Base-by-base conservation (phyloP, 1,139 yeast species). In the Diutina siamensis region DNA sequence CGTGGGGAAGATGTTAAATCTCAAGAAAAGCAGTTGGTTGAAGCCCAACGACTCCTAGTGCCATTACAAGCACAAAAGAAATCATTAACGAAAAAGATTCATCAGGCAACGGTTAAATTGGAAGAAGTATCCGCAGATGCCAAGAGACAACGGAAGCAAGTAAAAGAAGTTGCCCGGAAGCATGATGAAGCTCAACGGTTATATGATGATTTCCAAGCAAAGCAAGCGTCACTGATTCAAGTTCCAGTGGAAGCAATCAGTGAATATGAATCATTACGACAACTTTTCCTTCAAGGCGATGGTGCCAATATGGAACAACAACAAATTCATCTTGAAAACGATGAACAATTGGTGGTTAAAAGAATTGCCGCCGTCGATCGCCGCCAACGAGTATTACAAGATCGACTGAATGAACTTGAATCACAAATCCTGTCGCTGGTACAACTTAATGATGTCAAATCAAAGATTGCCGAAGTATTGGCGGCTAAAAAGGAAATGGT, bases 211-310 rank as follows among this genome's bases (percentile, higher is more conserved):
- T 61, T 76, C 68, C 63, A 78, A 67, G 56, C 64, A 54, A 49
- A 63, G 53, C 49, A 63, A 51, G 47, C 63, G 53, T 49, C 51
- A 13, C 50, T 57, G 5, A 63, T 67, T 2, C 48, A 59, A 21
- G 56, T 82, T 19, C 65, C 78, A 2, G 66, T 71, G 0, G 77
- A 71, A 13, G 83, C 77, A 34, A 67, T 78, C 40, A 61, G 65
- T 25, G 81, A 80, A 46, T 88, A 87, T 57, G 81, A 80, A 45
- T 42, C 49, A 1, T 64, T 87, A 49, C 74, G 86, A 55, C 76
- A 77, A 18, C 55, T 67, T 47, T 86, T 76, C 53, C 62, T 83
- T 44, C 63, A 76, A 22, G 62, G 63, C 33, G 81, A 79, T 1
- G 89, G 89, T 21, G 72, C 81, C 9, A 62, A 68, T 36, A 66